Conservation (phyloP, 1,284 basidiomycete genomes). For the Bjerkandera adusta region DNA sequence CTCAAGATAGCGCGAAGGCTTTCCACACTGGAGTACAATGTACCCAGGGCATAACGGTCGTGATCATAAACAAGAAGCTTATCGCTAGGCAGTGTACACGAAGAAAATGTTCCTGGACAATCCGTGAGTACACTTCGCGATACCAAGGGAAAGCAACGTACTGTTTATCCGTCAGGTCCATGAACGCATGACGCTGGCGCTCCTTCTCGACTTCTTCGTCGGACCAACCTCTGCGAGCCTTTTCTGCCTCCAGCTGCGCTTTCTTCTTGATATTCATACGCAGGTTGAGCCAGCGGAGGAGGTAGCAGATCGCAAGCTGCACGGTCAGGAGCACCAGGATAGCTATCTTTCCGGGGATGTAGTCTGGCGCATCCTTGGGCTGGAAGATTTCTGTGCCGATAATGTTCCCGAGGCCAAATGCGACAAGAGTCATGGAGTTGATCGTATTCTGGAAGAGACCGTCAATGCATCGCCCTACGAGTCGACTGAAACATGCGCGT, state of each 20-base stretch:
- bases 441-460: constrained; percentile 39
- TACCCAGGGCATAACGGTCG: too few relatives aligned
- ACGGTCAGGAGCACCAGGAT: constrained; percentile 58
- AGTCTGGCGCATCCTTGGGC: constrained; percentile 59
- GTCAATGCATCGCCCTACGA: background rate
- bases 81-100: constrained; percentile 32
- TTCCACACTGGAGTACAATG: background rate
- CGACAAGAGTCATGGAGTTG: constrained; percentile 57
- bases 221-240: constrained; percentile 49
- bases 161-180: constrained; percentile 64
- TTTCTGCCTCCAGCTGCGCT: constrained; percentile 41
- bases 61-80: background rate
- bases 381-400: constrained; percentile 62
- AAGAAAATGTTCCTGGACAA: constrained; percentile 32
- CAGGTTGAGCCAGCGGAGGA: constrained; percentile 55
- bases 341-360: constrained; percentile 62
- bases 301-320: constrained; percentile 47
- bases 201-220: constrained; percentile 55
- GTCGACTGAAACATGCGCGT: constrained; percentile 4
- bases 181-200: constrained; percentile 57
- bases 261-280: constrained; percentile 53
- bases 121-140: constrained; percentile 2
- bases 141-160: constrained; percentile 26
- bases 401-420: constrained; percentile 60
- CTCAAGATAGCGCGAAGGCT: background rate